These are phyloP conservation scores for Arthroderma uncinatum DNA, from an alignment of 2,329 filamentous ascomycete genomes.

Conservation along the genomic window DNA sequence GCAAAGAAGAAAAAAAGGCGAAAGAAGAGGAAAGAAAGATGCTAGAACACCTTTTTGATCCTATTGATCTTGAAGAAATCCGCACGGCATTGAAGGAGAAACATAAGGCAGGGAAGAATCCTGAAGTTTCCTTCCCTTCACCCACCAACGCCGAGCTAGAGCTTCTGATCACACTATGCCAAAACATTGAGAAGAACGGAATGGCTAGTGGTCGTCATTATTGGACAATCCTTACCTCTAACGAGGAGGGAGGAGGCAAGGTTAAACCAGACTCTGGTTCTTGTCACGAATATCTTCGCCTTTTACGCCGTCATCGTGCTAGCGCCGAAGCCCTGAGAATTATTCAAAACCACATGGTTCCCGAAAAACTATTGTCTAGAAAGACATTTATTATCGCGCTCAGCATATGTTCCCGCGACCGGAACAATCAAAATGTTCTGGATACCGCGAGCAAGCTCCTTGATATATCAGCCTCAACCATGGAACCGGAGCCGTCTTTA, in stretches of 20 bases:
- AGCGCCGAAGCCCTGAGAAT: conserved; percentile 51
- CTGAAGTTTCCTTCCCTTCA: conserved; percentile 28
- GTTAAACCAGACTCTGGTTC: conserved; percentile 62
- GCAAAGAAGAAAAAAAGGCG: conserved; percentile 22
- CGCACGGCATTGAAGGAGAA: conserved; percentile 1
- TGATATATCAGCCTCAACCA: conserved; percentile 43
- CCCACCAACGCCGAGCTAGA: conserved; percentile 52
- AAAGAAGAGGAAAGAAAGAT: conserved; percentile 13
- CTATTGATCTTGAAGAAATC: conserved; percentile 15
- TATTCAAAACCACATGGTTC: conserved; percentile 44
- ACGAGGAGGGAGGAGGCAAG: conserved; percentile 33
- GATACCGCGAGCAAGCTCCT: conserved; percentile 54
- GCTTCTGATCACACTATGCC: conserved; percentile 54
- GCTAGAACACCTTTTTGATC: conserved; percentile 26
- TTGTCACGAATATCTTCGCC: conserved; percentile 55
- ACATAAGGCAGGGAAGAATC: neutral
- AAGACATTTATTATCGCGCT: conserved; percentile 63
- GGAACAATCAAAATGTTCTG: conserved; percentile 60
- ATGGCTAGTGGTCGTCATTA: conserved; percentile 58
- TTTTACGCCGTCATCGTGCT: conserved; percentile 55
- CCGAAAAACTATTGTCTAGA: conserved; percentile 32
- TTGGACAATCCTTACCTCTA: conserved; percentile 59
- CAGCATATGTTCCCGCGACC: conserved; percentile 62
- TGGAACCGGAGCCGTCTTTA: conserved; percentile 1
- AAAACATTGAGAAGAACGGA: conserved; percentile 43